Percentiles rank a stretch among this genome's conserved stretches.
phyloP scores from a whole-genome alignment of 2,329 filamentous ascomycete genomes.

The Meredithiella fracta region DNA sequence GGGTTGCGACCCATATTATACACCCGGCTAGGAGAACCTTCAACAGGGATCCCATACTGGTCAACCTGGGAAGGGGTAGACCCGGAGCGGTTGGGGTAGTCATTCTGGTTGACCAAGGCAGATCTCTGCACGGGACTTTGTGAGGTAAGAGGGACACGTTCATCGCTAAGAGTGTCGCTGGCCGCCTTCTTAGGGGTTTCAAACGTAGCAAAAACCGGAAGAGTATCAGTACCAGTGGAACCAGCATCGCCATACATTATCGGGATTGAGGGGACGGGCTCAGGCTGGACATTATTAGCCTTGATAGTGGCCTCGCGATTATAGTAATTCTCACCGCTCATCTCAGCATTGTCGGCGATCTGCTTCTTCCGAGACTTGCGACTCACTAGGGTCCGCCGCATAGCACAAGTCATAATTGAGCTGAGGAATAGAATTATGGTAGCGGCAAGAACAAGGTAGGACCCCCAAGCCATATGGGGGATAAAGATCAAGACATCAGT shows the following conservation, averaged over 20 bases:
- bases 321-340: constrained; percentile 91
- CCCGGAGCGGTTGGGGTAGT: constrained; percentile 23
- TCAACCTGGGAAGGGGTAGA: constrained; percentile 31
- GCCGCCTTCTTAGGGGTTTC: constrained; percentile 38
- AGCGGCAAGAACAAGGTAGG: constrained; percentile 79
- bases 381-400: constrained; percentile 81
- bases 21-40: background rate
- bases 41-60: constrained; percentile 43
- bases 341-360: constrained; percentile 87
- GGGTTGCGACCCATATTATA: constrained; percentile 17
- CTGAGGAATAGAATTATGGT: constrained; percentile 72
- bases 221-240: constrained; percentile 29
- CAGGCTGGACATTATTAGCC: constrained; percentile 27
- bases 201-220: constrained; percentile 45
- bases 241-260: constrained; percentile 27
- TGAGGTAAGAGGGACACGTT: constrained; percentile 53
- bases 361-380: constrained; percentile 85
- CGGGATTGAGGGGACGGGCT: constrained; percentile 40
- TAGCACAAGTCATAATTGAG: constrained; percentile 77
- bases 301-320: constrained; percentile 47
- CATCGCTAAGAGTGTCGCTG: constrained; percentile 43
- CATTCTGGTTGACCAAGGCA: constrained; percentile 16
- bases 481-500: constrained; percentile 91
- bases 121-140: constrained; percentile 44
- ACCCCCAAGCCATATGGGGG: constrained; percentile 84